phyloP scores from a whole-genome alignment of 768 basidiomycete species.

The Lactarius trivialis region DNA sequence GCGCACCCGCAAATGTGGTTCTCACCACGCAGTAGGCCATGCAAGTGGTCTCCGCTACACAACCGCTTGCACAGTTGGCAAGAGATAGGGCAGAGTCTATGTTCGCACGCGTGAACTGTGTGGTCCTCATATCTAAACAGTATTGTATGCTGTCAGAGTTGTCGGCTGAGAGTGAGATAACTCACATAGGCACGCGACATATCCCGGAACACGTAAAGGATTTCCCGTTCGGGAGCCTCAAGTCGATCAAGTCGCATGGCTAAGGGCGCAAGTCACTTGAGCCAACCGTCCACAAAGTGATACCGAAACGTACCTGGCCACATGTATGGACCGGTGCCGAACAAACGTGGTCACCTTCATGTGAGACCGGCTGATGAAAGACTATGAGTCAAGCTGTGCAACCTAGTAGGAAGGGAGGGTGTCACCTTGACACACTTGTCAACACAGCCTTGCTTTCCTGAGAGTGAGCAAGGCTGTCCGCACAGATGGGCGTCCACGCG shows the following conservation, averaged over 20 bases:
- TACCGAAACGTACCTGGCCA: conserved; percentile 36
- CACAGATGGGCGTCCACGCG: conserved; percentile 40
- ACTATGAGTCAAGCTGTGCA: neutral
- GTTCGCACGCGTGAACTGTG: conserved; percentile 42
- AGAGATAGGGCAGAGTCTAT: conserved; percentile 44
- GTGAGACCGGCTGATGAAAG: neutral
- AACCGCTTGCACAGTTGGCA: conserved; percentile 52
- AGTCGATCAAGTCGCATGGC: conserved; percentile 9
- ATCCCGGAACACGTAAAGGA: neutral
- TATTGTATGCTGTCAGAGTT: neutral
- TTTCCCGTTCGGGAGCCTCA: conserved; percentile 1
- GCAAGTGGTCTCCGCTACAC: conserved; percentile 45
- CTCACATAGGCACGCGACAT: conserved; percentile 5
- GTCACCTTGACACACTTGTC: conserved; percentile 45
- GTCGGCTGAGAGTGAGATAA: neutral
- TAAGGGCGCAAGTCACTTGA: neutral
- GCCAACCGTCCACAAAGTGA: no score
- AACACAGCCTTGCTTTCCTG: conserved; percentile 44
- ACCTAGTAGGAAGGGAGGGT: neutral
- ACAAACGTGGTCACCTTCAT: conserved; percentile 45
- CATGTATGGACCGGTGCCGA: conserved; percentile 48
- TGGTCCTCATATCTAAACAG: conserved; percentile 39
- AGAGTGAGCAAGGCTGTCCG: conserved; percentile 43
- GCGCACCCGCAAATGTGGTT: conserved; percentile 54
- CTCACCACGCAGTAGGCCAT: conserved; percentile 36